Evolutionary conservation across 2,329 filamentous ascomycete species (phyloP).

Genomic region (Amesomyces nigricolor): DNA sequence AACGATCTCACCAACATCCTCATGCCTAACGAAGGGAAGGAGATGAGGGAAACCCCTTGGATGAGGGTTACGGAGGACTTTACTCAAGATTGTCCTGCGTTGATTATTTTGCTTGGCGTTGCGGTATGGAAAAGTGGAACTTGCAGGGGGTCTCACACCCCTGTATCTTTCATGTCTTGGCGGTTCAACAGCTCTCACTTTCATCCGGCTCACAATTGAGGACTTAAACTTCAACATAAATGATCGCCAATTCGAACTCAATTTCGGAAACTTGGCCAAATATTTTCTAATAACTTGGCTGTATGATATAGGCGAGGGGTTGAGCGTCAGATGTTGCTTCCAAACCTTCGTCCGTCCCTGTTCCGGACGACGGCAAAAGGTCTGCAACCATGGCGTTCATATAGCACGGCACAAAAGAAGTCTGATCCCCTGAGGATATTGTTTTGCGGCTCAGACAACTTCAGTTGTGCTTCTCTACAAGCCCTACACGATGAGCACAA

Average conservation of each 20-base stretch:
- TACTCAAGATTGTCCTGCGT: no score
- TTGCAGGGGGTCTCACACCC: neutral
- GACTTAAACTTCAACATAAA: no score
- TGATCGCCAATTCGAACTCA: no score
- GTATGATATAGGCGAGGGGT: neutral
- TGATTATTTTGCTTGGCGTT: no score
- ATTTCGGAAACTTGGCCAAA: no score
- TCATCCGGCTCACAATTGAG: neutral
- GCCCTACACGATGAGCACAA: conserved; percentile 60
- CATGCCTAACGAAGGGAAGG: no score
- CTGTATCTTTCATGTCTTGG: neutral
- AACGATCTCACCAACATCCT: no score
- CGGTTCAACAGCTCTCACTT: neutral
- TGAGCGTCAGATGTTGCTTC: neutral
- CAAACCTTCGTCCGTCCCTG: neutral
- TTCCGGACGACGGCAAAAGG: neutral
- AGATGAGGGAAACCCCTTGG: no score
- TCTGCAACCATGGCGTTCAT: neutral
- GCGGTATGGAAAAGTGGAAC: neutral
- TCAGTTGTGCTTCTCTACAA: conserved; percentile 72
- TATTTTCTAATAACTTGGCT: no score
- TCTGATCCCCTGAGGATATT: conserved; percentile 70
- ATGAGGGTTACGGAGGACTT: no score
- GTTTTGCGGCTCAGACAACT: conserved; percentile 90
- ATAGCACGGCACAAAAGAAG: conserved; percentile 7